A percentile compares a stretch with the other conserved stretches of the same genome.
These are phyloP conservation scores for Melocanna baccifera DNA, from an alignment of 176 grass and related monocot genomes.

Conservation along the genomic window DNA sequence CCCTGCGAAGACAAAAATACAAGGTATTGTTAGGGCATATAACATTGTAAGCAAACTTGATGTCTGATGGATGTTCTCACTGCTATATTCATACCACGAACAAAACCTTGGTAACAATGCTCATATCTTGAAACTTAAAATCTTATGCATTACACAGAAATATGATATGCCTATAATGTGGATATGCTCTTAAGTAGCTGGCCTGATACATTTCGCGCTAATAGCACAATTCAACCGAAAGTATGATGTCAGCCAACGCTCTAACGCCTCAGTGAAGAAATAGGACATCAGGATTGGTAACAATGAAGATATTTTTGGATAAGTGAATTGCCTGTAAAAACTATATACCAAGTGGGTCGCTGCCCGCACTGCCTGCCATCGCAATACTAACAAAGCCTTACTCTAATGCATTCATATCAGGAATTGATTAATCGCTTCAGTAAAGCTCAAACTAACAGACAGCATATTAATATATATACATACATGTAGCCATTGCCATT, in stretches of 20 bases:
- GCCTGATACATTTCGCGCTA: slow-evolving; percentile 38
- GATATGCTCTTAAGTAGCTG: not conserved
- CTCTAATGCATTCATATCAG: too few relatives aligned
- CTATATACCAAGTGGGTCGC: slow-evolving; percentile 84
- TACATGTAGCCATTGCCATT: too few relatives aligned
- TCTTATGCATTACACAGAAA: not conserved
- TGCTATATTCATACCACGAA: slow-evolving; percentile 18
- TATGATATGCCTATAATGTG: not conserved
- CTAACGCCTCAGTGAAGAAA: not conserved
- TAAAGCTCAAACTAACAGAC: too few relatives aligned
- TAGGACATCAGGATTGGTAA: not conserved
- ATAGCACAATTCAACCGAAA: not conserved
- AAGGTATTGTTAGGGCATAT: not conserved
- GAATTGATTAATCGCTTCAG: too few relatives aligned
- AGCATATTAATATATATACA: too few relatives aligned
- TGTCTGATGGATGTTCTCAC: not conserved
- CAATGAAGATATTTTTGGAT: not conserved
- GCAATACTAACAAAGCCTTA: too few relatives aligned
- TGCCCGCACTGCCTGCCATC: slow-evolving; percentile 80
- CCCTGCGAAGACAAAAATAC: slow-evolving; percentile 52
- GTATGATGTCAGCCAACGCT: slow-evolving; percentile 17
- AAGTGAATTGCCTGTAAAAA: slow-evolving; percentile 74
- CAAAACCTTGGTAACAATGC: not conserved
- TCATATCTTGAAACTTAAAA: not conserved
- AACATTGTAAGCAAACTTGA: not conserved